Evolutionary conservation across 495 filamentous ascomycete genomes (phyloP).

Genomic region (Letharia columbiana): DNA sequence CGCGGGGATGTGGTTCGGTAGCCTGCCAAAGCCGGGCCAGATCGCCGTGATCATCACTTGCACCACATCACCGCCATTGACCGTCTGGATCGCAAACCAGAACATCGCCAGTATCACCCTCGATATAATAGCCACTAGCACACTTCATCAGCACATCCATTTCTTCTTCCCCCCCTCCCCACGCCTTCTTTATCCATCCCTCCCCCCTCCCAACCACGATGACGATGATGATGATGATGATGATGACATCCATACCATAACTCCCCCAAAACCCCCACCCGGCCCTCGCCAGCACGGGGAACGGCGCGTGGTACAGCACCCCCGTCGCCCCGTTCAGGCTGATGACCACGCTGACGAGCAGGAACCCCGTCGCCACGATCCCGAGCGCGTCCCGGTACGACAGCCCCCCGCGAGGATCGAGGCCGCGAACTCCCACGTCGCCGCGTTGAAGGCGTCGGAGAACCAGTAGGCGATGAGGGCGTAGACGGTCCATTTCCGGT

Average conservation of each 20-base stretch:
- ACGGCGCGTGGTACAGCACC: slow-evolving; percentile 55
- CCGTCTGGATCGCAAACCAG: slow-evolving; percentile 64
- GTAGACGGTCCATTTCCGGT: slow-evolving; percentile 37
- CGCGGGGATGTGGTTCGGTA: slow-evolving; percentile 47
- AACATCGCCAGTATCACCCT: slow-evolving; percentile 61
- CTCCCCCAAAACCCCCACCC: slow-evolving; percentile 62
- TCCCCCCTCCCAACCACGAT: background rate
- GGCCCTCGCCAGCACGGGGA: slow-evolving; percentile 58
- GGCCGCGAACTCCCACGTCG: slow-evolving; percentile 53
- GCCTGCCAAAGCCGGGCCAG: slow-evolving; percentile 51
- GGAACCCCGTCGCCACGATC: slow-evolving; percentile 53
- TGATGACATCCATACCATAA: slow-evolving; percentile 31
- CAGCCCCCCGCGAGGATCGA: slow-evolving; percentile 56
- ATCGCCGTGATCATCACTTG: slow-evolving; percentile 61
- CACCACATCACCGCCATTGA: slow-evolving; percentile 56
- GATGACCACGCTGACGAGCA: slow-evolving; percentile 55
- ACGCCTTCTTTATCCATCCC: background rate
- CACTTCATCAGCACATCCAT: background rate
- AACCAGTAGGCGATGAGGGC: slow-evolving; percentile 54
- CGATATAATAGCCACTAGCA: slow-evolving; percentile 50
- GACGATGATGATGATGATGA: background rate
- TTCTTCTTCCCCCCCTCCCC: background rate
- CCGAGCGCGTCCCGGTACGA: slow-evolving; percentile 52
- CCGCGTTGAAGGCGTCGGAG: slow-evolving; percentile 52
- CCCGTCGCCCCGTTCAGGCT: slow-evolving; percentile 56